Evolutionary conservation across 345 rosid genomes (phyloP).

Genomic region (Boechera retrofracta): DNA sequence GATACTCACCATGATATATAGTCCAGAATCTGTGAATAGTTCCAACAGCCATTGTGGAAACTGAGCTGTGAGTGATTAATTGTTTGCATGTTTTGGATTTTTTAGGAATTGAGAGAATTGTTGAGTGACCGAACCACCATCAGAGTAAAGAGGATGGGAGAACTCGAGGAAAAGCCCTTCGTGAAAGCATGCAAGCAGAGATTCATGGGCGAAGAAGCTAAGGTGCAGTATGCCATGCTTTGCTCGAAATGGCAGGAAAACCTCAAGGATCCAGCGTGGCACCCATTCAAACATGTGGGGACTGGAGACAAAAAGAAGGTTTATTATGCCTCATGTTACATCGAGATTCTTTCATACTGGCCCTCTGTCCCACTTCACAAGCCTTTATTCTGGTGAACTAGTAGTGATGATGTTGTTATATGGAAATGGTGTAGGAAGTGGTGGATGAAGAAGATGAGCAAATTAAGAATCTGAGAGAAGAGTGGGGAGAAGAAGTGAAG

Average conservation of each 20-base stretch:
- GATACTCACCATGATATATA: conserved; percentile 12
- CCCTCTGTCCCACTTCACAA: conserved; percentile 2
- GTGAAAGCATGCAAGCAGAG: conserved; percentile 56
- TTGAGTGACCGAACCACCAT: conserved; percentile 49
- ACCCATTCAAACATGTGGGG: conserved; percentile 62
- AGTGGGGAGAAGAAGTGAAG: conserved; percentile 67
- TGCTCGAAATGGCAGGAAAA: conserved; percentile 80
- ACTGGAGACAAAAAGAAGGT: conserved; percentile 46
- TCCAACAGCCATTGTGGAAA: not conserved
- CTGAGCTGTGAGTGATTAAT: conserved; percentile 13
- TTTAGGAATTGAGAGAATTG: conserved; percentile 59
- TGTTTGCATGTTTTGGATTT: not conserved
- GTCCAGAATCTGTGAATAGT: conserved; percentile 8
- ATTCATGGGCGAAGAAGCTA: conserved; percentile 58
- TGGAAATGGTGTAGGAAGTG: conserved; percentile 60
- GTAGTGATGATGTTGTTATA: conserved; percentile 16
- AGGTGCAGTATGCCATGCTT: conserved; percentile 51
- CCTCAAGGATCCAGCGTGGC: conserved; percentile 64
- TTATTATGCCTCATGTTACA: conserved; percentile 24
- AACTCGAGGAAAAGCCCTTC: conserved; percentile 67
- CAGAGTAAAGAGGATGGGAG: conserved; percentile 84
- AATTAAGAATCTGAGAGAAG: conserved; percentile 56
- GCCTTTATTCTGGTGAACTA: not conserved
- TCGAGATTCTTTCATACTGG: not conserved
- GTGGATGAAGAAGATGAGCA: conserved; percentile 75